A percentile compares a stretch with the other conserved stretches of the same genome.
These are phyloP conservation scores for Vigna trinervia DNA, from an alignment of 306 rosid species.

Conservation along the genomic window DNA sequence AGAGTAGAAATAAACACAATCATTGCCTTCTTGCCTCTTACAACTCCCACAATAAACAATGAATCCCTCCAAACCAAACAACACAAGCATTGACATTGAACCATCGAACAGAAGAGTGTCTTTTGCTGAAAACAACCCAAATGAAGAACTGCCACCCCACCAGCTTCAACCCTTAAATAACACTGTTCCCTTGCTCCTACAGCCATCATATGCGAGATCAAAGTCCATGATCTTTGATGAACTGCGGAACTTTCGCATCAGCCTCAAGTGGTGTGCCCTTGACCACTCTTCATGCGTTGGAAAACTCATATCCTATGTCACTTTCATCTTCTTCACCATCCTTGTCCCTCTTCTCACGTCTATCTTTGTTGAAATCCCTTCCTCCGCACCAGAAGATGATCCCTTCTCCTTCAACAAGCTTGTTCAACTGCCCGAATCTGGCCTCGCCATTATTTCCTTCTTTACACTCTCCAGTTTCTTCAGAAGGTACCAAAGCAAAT, in stretches of 20 bases:
- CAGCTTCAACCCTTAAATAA: slow-evolving; percentile 30
- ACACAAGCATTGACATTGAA: slow-evolving; percentile 35
- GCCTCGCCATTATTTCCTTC: slow-evolving; percentile 70
- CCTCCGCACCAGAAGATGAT: slow-evolving; percentile 51
- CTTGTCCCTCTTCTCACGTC: slow-evolving; percentile 62
- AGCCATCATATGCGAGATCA: slow-evolving; percentile 63
- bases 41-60: not conserved
- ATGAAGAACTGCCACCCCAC: not conserved
- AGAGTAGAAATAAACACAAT: not conserved
- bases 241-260: slow-evolving; percentile 60
- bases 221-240: slow-evolving; percentile 63
- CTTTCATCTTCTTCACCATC: slow-evolving; percentile 63
- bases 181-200: slow-evolving; percentile 64
- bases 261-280: slow-evolving; percentile 88
- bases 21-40: not conserved
- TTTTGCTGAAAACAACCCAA: slow-evolving; percentile 19
- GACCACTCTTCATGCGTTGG: slow-evolving; percentile 74
- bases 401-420: slow-evolving; percentile 73
- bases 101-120: slow-evolving; percentile 42
- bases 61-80: slow-evolving; percentile 40
- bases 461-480: slow-evolving; percentile 73
- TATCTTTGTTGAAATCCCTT: slow-evolving; percentile 49
- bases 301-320: slow-evolving; percentile 60
- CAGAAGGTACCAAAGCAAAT: slow-evolving; percentile 43
- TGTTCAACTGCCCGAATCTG: slow-evolving; percentile 81